Conservation (phyloP, 305 asterid genomes). For the Fraxinus sp. region DNA sequence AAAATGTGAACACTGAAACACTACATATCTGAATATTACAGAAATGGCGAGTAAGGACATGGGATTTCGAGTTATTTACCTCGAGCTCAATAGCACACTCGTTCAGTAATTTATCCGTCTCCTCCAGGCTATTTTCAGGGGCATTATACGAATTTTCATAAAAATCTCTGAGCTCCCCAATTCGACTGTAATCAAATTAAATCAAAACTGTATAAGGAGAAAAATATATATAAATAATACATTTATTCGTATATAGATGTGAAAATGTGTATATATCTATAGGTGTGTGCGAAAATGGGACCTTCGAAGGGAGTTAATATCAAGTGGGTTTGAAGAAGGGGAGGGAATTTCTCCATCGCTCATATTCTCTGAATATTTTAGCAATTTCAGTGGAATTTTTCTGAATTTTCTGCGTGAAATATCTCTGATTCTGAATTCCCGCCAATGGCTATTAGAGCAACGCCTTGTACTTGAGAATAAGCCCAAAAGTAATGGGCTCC, state of each 20-base stretch:
- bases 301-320: constrained; percentile 50
- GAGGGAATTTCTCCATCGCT: constrained; percentile 23
- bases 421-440: constrained; percentile 28
- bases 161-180: constrained; percentile 53
- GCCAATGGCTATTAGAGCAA: constrained; percentile 20
- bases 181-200: constrained; percentile 39
- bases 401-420: constrained; percentile 1
- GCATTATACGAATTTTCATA: constrained; percentile 21
- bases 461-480: neutral
- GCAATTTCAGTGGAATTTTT: neutral
- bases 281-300: constrained; percentile 18
- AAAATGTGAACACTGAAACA: neutral
- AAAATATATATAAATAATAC: neutral
- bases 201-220: neutral
- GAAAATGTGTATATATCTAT: neutral
- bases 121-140: constrained; percentile 30
- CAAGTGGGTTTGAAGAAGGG: constrained; percentile 28
- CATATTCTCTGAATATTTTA: constrained; percentile 25
- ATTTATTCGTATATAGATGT: neutral
- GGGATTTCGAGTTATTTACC: constrained; percentile 31
- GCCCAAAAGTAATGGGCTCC: neutral
- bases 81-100: constrained; percentile 45
- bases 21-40: neutral
- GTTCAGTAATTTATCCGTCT: constrained; percentile 40
- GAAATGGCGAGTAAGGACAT: neutral